A percentile compares a stretch with the other conserved stretches of the same genome.
phyloP scores from a whole-genome alignment of 306 rosid species.

The Vigna hirtella region DNA sequence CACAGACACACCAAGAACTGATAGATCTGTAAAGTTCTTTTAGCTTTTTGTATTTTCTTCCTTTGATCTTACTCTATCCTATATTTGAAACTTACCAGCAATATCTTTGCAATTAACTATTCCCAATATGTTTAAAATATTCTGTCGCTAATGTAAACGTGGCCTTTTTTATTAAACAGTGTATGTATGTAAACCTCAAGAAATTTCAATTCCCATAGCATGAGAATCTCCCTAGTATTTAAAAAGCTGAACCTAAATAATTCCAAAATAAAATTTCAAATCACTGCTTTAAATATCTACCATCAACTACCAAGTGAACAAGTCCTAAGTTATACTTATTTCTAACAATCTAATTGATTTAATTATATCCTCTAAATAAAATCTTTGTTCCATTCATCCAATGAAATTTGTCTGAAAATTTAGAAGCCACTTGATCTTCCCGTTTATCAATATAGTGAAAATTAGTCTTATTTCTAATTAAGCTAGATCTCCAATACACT shows the following conservation, averaged over 20 bases:
- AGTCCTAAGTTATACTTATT: not conserved
- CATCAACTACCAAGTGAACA: not conserved
- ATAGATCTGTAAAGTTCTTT: slow-evolving; percentile 78
- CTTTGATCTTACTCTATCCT: slow-evolving; percentile 30
- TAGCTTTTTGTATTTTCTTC: slow-evolving; percentile 17
- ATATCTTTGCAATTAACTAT: slow-evolving; percentile 20
- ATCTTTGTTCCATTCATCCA: not conserved
- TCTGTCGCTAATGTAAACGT: not conserved
- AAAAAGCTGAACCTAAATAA: not conserved
- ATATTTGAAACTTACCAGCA: slow-evolving; percentile 29
- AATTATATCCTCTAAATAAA: not conserved
- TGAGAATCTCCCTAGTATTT: slow-evolving; percentile 11
- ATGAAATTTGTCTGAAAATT: not conserved
- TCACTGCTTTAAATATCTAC: not conserved
- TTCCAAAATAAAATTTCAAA: not conserved
- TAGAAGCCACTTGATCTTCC: not conserved
- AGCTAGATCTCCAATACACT: too few species aligned
- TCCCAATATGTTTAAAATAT: slow-evolving; percentile 14
- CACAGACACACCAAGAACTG: slow-evolving; percentile 94
- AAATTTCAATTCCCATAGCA: not conserved
- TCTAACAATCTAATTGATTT: slow-evolving; percentile 7
- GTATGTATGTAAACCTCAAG: not conserved
- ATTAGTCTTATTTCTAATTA: too few species aligned
- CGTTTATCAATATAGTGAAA: not conserved
- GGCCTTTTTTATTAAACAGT: not conserved